Percentiles rank a stretch among this genome's conserved stretches.
phyloP scores from a whole-genome alignment of 306 rosid genomes.

The Heteromeles arbutifolia region DNA sequence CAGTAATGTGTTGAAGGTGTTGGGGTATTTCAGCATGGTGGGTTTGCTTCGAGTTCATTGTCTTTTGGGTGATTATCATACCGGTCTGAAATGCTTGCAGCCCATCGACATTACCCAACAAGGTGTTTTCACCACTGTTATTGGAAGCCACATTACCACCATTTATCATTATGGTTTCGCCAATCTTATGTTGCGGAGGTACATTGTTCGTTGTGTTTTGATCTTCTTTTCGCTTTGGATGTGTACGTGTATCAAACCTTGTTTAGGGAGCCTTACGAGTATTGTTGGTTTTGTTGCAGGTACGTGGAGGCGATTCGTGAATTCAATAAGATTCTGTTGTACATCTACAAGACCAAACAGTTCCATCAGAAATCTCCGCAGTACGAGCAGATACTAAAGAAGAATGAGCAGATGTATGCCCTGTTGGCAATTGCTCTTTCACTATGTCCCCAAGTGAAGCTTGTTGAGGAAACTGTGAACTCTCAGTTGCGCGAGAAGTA shows the following conservation, averaged over 20 bases:
- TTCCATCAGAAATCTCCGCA: conserved; percentile 91
- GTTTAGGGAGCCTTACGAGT: background rate
- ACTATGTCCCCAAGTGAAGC: conserved; percentile 82
- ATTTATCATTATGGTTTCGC: conserved; percentile 96
- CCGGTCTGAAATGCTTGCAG: conserved; percentile 73
- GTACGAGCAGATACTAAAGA: conserved; percentile 90
- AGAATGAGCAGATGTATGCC: conserved; percentile 98
- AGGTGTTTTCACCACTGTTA: conserved; percentile 75
- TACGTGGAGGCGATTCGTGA: conserved; percentile 91
- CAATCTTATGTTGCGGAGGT: conserved; percentile 95
- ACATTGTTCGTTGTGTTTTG: background rate
- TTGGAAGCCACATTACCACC: conserved; percentile 89
- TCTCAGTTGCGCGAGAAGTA: conserved; percentile 88
- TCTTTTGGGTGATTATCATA: conserved; percentile 93
- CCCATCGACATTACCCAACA: conserved; percentile 85
- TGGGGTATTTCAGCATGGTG: conserved; percentile 97
- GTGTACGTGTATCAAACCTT: background rate
- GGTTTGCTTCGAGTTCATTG: conserved; percentile 93
- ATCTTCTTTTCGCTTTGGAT: background rate
- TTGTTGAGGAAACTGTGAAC: conserved; percentile 88
- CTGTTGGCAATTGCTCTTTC: conserved; percentile 89
- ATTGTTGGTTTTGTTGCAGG: conserved; percentile 27
- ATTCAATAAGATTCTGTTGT: conserved; percentile 80
- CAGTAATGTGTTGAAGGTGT: conserved; percentile 94
- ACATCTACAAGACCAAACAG: conserved; percentile 69